These are phyloP conservation scores for Podospora didyma DNA, from an alignment of 495 filamentous ascomycete species.

Conservation along the genomic window DNA sequence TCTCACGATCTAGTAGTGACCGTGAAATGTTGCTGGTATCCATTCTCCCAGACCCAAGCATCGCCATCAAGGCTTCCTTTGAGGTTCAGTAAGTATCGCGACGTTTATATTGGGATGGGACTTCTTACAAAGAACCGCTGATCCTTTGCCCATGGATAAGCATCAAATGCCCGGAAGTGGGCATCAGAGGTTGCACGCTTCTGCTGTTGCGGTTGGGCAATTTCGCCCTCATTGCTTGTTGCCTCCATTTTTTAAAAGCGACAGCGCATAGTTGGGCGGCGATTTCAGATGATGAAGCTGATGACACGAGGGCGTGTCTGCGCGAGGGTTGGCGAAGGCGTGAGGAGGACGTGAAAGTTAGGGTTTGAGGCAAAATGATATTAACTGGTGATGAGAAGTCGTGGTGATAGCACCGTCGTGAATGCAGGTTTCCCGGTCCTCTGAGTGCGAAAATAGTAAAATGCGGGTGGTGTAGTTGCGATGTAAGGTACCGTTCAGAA, in stretches of 20 bases:
- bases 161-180: conserved; percentile 17
- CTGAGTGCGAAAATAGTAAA: too few relatives aligned
- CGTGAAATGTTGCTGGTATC: conserved; percentile 13
- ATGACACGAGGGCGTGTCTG: too few relatives aligned
- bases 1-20: conserved; percentile 10
- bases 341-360: too few relatives aligned
- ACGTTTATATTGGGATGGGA: not conserved
- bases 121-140: conserved; percentile 27
- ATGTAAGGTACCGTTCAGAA: too few relatives aligned
- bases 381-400: too few relatives aligned
- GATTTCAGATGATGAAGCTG: too few relatives aligned
- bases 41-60: conserved; percentile 20
- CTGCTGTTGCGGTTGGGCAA: not conserved
- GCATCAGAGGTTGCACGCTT: not conserved
- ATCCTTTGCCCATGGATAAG: conserved; percentile 21
- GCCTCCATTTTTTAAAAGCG: not conserved
- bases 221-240: not conserved
- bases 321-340: too few relatives aligned
- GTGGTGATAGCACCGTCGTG: too few relatives aligned
- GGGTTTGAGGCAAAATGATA: too few relatives aligned
- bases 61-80: conserved; percentile 25
- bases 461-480: too few relatives aligned
- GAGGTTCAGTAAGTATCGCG: conserved; percentile 2
- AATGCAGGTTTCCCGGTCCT: too few relatives aligned
- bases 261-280: not conserved